Percentiles rank a stretch among this genome's conserved stretches.
These are phyloP conservation scores for Hymenoscyphus fructigenus DNA, from an alignment of 2,329 filamentous ascomycete species.

Conservation along the genomic window DNA sequence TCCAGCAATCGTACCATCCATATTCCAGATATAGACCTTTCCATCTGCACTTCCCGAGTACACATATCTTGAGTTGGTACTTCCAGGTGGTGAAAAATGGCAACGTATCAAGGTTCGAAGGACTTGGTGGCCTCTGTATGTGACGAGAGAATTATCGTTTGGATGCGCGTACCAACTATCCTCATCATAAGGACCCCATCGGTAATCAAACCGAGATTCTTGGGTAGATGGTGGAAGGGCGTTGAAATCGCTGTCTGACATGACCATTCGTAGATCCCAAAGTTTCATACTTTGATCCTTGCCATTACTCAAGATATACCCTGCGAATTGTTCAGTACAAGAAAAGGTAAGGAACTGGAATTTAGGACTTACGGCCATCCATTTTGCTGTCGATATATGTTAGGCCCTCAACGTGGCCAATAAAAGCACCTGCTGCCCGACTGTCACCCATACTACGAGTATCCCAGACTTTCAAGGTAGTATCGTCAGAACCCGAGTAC, in stretches of 20 bases:
- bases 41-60: conserved; percentile 91
- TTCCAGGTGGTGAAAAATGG: conserved; percentile 86
- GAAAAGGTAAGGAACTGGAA: not conserved
- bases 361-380: conserved; percentile 51
- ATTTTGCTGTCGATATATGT: conserved; percentile 71
- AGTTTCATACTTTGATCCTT: conserved; percentile 98
- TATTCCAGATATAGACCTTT: conserved; percentile 86
- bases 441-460: conserved; percentile 86
- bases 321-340: conserved; percentile 16
- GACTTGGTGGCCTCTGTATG: conserved; percentile 87
- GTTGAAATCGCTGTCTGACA: conserved; percentile 65
- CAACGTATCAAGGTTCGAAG: conserved; percentile 89
- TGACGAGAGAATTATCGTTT: conserved; percentile 87
- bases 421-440: conserved; percentile 65
- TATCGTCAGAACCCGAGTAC: conserved; percentile 94
- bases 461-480: conserved; percentile 95
- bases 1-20: conserved; percentile 81
- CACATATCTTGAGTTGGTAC: conserved; percentile 87
- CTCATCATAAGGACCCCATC: conserved; percentile 64
- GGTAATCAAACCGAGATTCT: conserved; percentile 69
- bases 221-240: conserved; percentile 50
- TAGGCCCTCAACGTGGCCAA: conserved; percentile 65
- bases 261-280: conserved; percentile 91
- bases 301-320: conserved; percentile 86
- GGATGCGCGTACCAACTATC: conserved; percentile 70